phyloP scores from a whole-genome alignment of 1,139 yeast species.

The Candida sp. region DNA sequence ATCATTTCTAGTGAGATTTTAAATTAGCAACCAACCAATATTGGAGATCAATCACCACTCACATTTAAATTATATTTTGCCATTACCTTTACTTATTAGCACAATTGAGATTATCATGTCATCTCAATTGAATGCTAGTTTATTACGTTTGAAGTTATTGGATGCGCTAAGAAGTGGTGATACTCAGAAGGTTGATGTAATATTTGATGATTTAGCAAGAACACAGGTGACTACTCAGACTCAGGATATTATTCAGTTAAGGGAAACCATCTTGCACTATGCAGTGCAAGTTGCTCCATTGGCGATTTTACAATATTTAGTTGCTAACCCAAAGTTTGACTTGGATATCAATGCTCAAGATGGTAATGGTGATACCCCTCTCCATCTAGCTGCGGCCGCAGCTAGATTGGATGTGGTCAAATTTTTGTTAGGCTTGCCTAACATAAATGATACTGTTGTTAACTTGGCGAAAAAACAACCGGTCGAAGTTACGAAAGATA shows the following conservation, averaged over 20 bases:
- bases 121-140: slow-evolving; percentile 53
- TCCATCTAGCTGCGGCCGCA: slow-evolving; percentile 80
- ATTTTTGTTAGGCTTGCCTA: slow-evolving; percentile 57
- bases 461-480: slow-evolving; percentile 78
- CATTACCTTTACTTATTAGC: neutral
- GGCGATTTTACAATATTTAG: slow-evolving; percentile 35
- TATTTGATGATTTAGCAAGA: slow-evolving; percentile 33
- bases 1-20: no score
- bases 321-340: slow-evolving; percentile 23
- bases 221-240: slow-evolving; percentile 37
- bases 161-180: slow-evolving; percentile 66
- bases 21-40: no score
- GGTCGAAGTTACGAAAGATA: slow-evolving; percentile 70
- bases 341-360: slow-evolving; percentile 75
- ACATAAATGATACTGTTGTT: slow-evolving; percentile 80
- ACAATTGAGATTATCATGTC: slow-evolving; percentile 2
- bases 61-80: no score
- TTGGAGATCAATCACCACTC: no score
- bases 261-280: slow-evolving; percentile 61
- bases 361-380: slow-evolving; percentile 82
- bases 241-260: slow-evolving; percentile 37
- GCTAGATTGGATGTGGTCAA: slow-evolving; percentile 75
- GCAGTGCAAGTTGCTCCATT: slow-evolving; percentile 90
- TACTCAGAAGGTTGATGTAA: slow-evolving; percentile 33
- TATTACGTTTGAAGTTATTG: slow-evolving; percentile 61